phyloP scores from a whole-genome alignment of 345 rosid species.

The Hibiscus trionum region DNA sequence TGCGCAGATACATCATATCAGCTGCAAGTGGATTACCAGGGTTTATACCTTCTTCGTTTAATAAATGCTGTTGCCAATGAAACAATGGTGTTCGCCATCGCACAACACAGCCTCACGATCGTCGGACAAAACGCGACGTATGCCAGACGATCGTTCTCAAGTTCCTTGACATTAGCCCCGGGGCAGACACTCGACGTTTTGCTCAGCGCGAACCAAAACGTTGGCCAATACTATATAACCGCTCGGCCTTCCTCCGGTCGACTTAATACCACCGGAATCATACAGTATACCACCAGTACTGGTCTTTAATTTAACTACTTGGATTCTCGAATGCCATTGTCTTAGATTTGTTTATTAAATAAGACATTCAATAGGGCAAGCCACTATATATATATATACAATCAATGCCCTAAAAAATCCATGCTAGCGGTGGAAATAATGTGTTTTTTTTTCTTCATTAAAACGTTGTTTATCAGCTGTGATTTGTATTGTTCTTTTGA shows the following conservation, averaged over 20 bases:
- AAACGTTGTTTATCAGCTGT: neutral
- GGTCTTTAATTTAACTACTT: neutral
- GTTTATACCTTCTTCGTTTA: slow-evolving; percentile 24
- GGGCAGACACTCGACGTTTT: slow-evolving; percentile 30
- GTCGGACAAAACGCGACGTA: slow-evolving; percentile 27
- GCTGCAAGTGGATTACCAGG: slow-evolving; percentile 9
- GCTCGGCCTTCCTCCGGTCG: neutral
- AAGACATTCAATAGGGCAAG: neutral
- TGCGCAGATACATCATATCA: slow-evolving; percentile 8
- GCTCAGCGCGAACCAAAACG: slow-evolving; percentile 17
- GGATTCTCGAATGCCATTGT: neutral
- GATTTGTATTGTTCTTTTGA: neutral
- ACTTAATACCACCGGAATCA: neutral
- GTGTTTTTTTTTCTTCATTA: neutral
- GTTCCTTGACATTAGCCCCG: slow-evolving; percentile 16
- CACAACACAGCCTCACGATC: slow-evolving; percentile 21
- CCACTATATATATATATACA: neutral
- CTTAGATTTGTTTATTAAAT: neutral
- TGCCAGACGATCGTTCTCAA: slow-evolving; percentile 2
- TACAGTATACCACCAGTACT: slow-evolving; percentile 1
- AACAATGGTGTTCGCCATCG: slow-evolving; percentile 24
- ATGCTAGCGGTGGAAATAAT: neutral
- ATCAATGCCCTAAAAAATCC: neutral
- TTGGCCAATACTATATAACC: slow-evolving; percentile 25
- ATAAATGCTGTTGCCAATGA: slow-evolving; percentile 20